Percentiles rank a stretch among this genome's conserved stretches.
Evolutionary conservation across 345 rosid genomes (phyloP).

Genomic region (Rhizophora mangle): DNA sequence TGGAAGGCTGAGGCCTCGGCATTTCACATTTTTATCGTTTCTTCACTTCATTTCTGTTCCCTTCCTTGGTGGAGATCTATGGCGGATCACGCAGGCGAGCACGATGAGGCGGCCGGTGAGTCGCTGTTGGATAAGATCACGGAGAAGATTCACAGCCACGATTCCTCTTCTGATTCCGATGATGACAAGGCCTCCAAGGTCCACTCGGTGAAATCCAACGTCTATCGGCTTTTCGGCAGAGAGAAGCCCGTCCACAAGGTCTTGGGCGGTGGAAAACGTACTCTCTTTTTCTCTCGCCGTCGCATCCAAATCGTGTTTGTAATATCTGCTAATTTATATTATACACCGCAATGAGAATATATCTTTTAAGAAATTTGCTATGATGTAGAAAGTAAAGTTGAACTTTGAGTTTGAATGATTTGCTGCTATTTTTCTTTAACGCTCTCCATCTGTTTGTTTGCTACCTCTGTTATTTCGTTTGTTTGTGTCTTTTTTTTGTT

Average conservation of each 20-base stretch:
- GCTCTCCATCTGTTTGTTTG: too few relatives aligned
- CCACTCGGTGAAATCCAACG: slow-evolving; percentile 33
- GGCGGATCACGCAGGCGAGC: too few relatives aligned
- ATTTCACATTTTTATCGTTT: background rate
- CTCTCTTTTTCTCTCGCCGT: background rate
- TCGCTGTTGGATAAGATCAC: slow-evolving; percentile 53
- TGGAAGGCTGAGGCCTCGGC: too few relatives aligned
- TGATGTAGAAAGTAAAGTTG: too few relatives aligned
- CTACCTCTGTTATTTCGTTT: too few relatives aligned
- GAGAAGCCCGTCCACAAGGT: slow-evolving; percentile 38
- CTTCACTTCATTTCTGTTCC: background rate
- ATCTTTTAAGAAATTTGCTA: too few relatives aligned
- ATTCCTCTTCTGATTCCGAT: slow-evolving; percentile 60
- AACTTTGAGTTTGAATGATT: too few relatives aligned
- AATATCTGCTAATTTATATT: too few relatives aligned
- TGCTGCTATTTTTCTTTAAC: too few relatives aligned
- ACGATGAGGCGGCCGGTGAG: slow-evolving; percentile 27
- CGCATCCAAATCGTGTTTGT: too few relatives aligned
- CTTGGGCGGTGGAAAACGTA: slow-evolving; percentile 43
- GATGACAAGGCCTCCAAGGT: slow-evolving; percentile 42
- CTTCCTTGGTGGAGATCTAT: slow-evolving; percentile 26
- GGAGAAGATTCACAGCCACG: slow-evolving; percentile 44
- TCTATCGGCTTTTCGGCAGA: slow-evolving; percentile 34
- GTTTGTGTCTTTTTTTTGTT: too few relatives aligned
- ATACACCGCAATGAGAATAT: too few relatives aligned